Evolutionary conservation across 345 rosid genomes (phyloP).

Genomic region (thale cress (Arabidopsis thaliana)): DNA sequence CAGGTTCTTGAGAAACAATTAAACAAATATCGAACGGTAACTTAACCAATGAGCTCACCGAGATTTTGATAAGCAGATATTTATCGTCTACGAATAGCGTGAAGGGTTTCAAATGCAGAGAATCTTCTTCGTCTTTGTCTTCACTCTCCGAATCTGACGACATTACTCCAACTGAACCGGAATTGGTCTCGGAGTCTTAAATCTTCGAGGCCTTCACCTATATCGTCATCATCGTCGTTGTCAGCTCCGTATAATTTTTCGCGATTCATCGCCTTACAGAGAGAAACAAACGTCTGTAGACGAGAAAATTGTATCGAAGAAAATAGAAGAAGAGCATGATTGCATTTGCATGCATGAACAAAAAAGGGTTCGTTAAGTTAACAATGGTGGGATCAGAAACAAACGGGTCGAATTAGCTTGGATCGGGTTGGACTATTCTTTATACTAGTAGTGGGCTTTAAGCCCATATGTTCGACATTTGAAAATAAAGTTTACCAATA

Average conservation of each 20-base stretch:
- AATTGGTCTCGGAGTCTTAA: slow-evolving; percentile 49
- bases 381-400: no score
- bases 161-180: not conserved
- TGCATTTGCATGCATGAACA: no score
- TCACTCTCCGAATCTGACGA: slow-evolving; percentile 54
- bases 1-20: not conserved
- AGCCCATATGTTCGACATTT: no score
- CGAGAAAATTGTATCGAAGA: no score
- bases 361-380: no score
- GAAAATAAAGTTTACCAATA: no score
- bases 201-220: slow-evolving; percentile 73
- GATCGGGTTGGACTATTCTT: no score
- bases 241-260: slow-evolving; percentile 35
- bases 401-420: no score
- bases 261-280: slow-evolving; percentile 33
- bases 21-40: no score
- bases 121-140: slow-evolving; percentile 11
- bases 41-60: slow-evolving; percentile 39
- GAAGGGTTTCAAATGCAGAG: slow-evolving; percentile 56
- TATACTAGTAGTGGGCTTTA: no score
- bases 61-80: slow-evolving; percentile 54
- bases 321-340: no score
- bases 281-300: not conserved
- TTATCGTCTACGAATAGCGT: slow-evolving; percentile 58
- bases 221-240: slow-evolving; percentile 43